Conservation (phyloP, 768 basidiomycete species). For the Boletus bicolor region DNA sequence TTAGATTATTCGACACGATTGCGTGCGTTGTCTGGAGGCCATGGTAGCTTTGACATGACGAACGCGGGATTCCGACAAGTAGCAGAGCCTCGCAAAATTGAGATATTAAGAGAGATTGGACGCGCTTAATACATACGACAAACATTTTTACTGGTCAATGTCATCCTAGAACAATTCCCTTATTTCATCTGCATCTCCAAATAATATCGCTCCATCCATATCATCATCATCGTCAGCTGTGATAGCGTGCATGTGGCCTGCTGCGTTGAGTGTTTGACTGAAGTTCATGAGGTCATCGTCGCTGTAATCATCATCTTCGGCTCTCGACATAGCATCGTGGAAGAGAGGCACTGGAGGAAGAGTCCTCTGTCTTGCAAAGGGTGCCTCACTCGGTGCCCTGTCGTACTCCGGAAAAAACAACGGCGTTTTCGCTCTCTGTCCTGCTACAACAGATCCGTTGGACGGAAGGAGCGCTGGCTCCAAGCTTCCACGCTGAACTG, state of each 20-base stretch:
- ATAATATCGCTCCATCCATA: conserved; percentile 67
- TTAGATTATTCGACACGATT: conserved; percentile 77
- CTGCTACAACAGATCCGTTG: conserved; percentile 11
- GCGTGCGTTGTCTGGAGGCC: conserved; percentile 78
- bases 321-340: conserved; percentile 32
- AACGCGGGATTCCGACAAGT: conserved; percentile 77
- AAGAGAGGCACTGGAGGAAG: conserved; percentile 45
- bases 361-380: conserved; percentile 24
- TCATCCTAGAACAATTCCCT: conserved; percentile 47
- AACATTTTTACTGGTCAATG: conserved; percentile 9
- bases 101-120: conserved; percentile 79
- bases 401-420: conserved; percentile 71
- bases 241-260: conserved; percentile 54
- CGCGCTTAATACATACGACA: conserved; percentile 44
- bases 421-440: conserved; percentile 52
- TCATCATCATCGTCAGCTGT: conserved; percentile 74
- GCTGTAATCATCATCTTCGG: conserved; percentile 33
- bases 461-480: conserved; percentile 28
- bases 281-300: conserved; percentile 66
- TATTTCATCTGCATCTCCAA: conserved; percentile 80
- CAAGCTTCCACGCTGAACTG: conserved; percentile 17
- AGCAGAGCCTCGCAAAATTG: conserved; percentile 54
- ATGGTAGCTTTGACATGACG: conserved; percentile 76
- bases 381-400: conserved; percentile 38
- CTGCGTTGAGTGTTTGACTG: conserved; percentile 65